Evolutionary conservation across 169 alveolate genomes (phyloP).

Genomic region (Eimeria necatrix): DNA sequence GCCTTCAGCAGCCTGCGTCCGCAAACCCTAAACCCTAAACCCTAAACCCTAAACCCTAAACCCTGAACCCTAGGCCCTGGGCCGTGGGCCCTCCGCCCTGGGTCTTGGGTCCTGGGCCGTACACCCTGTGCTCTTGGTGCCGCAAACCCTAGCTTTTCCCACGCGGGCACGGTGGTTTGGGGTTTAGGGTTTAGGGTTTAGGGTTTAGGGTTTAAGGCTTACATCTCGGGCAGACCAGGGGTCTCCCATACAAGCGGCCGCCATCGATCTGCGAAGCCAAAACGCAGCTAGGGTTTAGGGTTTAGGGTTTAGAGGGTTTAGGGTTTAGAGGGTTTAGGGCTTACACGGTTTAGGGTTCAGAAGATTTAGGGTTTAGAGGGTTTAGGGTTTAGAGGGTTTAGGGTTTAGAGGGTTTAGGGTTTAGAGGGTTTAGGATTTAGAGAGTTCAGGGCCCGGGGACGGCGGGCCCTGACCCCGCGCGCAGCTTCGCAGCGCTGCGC

Average conservation of each 20-base stretch:
- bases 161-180: background rate
- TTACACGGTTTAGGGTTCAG: too few relatives aligned
- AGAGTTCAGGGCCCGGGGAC: too few relatives aligned
- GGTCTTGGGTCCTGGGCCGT: background rate
- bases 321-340: background rate
- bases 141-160: background rate
- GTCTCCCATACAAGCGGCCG: constrained; percentile 25
- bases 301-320: background rate
- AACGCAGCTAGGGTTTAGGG: background rate
- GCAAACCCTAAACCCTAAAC: constrained; percentile 4
- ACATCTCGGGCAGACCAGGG: constrained; percentile 69
- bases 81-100: background rate
- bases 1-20: background rate
- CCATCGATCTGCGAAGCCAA: constrained; percentile 40
- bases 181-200: constrained; percentile 2
- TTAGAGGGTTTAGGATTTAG: too few relatives aligned
- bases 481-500: too few relatives aligned
- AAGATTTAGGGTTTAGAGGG: background rate
- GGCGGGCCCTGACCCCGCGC: too few relatives aligned
- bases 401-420: too few relatives aligned
- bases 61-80: constrained; percentile 9
- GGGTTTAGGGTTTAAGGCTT: constrained; percentile 5
- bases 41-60: constrained; percentile 41
- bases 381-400: too few relatives aligned
- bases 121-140: background rate